Percentiles rank a stretch among this genome's conserved stretches.
phyloP scores from a whole-genome alignment of 495 filamentous ascomycete genomes.

The Hypoxylon fragiforme region DNA sequence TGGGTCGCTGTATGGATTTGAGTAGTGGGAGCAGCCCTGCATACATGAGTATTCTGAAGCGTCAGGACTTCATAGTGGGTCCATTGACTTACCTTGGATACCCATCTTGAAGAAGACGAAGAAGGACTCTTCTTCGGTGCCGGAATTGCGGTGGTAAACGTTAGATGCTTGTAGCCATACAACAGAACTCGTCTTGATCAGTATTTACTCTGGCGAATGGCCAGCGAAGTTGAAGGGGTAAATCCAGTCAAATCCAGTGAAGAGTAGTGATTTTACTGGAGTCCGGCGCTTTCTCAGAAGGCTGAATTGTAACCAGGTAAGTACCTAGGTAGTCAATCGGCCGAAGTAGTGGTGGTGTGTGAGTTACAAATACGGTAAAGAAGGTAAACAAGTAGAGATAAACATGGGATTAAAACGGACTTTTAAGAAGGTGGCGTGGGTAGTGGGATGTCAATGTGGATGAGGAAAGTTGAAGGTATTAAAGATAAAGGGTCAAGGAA shows the following conservation, averaged over 20 bases:
- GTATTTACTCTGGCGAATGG: too few species aligned
- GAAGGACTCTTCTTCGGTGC: slow-evolving; percentile 30
- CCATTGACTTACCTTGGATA: slow-evolving; percentile 61
- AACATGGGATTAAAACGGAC: not conserved
- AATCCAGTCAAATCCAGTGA: too few species aligned
- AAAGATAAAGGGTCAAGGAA: not conserved
- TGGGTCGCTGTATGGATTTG: slow-evolving; percentile 92
- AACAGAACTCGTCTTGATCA: not conserved
- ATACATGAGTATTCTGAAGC: slow-evolving; percentile 23
- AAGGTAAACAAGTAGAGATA: slow-evolving; percentile 21
- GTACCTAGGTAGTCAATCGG: too few species aligned
- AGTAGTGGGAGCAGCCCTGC: slow-evolving; percentile 82
- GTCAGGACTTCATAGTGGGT: not conserved
- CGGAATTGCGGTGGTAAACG: slow-evolving; percentile 3
- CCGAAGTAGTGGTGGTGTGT: too few species aligned
- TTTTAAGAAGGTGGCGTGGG: not conserved
- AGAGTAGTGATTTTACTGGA: not conserved
- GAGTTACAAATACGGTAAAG: not conserved
- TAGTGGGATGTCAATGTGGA: not conserved
- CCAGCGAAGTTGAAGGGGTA: too few species aligned
- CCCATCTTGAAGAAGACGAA: slow-evolving; percentile 60
- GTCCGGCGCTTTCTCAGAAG: not conserved
- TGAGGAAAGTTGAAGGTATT: not conserved
- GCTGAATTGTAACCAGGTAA: not conserved
- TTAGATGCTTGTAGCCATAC: slow-evolving; percentile 7